Base-by-base conservation (phyloP, 495 filamentous ascomycete genomes). In the Peziza echinospora region DNA sequence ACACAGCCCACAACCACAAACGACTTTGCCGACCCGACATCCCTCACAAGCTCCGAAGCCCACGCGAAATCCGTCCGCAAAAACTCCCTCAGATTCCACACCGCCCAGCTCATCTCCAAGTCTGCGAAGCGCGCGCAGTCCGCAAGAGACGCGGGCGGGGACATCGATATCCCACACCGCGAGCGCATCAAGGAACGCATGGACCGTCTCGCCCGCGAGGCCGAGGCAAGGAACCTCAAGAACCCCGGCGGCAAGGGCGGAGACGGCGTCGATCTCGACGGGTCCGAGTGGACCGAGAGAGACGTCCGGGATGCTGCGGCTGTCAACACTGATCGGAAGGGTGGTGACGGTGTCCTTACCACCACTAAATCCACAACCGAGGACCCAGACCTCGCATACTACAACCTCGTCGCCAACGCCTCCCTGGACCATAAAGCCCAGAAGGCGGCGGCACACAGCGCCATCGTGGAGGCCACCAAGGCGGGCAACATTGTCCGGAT, bases 31-130 rank as follows among this genome's bases (percentile, higher is more conserved):
- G 79, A 83, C 44, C 75, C 77, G 54, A 67, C 67, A 26, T 60
- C 65, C 21, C 67, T 82, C 41, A 73, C 72, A 17, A 62, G 70
- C 1, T 62, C 67, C 23, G 78, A 82, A 48, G 77, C 79, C 0
- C 79, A 78, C 44, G 82, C 89, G 49, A 97, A 96, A 64, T 80
- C 76, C 3, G 67, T 70, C 43, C 77, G 79, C 54, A 92, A 85
- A 68, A 89, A 86, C 63, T 81, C 70, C 50, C 74, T 97, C 30
- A 77, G 82, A 46, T 97, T 97, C 65, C 94, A 97, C 70, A 93
- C 91, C 21, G 89, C 84, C 5, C 89, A 96, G 58, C 81, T 96
- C 47, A 78, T 82, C 23, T 85, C 93, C 58, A 93, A 93, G 62
- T 72, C 80, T 47, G 86, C 81, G 63, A 85, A 81, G 55, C 83